These are phyloP conservation scores for Dendrobium catenatum DNA, from an alignment of 106 monocot species.

Conservation along the genomic window DNA sequence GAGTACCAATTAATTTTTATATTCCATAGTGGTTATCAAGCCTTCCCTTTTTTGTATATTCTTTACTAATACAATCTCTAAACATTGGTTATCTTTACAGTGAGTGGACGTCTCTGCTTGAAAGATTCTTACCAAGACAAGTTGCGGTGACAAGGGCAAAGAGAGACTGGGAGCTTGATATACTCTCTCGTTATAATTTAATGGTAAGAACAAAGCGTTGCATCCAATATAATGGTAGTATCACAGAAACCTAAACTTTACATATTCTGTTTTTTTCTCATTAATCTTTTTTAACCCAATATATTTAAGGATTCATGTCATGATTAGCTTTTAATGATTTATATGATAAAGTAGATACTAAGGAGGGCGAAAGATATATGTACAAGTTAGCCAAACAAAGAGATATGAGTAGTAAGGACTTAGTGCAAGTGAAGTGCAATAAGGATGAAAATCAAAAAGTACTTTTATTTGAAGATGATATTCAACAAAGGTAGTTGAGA, in stretches of 20 bases:
- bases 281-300: not conserved
- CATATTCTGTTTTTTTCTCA: not conserved
- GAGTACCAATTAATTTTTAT: conserved; percentile 23
- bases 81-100: conserved; percentile 29
- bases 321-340: too few species aligned
- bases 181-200: conserved; percentile 66
- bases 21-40: not conserved
- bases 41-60: not conserved
- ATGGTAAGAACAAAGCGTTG: conserved; percentile 45
- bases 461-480: too few species aligned
- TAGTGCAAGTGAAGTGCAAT: too few species aligned
- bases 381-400: too few species aligned
- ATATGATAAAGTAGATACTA: too few species aligned
- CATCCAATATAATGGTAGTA: not conserved
- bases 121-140: conserved; percentile 94
- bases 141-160: conserved; percentile 89
- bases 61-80: not conserved
- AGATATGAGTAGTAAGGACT: too few species aligned
- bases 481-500: too few species aligned
- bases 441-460: too few species aligned
- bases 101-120: conserved; percentile 90
- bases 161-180: conserved; percentile 88
- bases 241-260: not conserved
- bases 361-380: too few species aligned
- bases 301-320: too few species aligned